phyloP scores from a whole-genome alignment of 306 rosid genomes.

The Vigna mungo region DNA sequence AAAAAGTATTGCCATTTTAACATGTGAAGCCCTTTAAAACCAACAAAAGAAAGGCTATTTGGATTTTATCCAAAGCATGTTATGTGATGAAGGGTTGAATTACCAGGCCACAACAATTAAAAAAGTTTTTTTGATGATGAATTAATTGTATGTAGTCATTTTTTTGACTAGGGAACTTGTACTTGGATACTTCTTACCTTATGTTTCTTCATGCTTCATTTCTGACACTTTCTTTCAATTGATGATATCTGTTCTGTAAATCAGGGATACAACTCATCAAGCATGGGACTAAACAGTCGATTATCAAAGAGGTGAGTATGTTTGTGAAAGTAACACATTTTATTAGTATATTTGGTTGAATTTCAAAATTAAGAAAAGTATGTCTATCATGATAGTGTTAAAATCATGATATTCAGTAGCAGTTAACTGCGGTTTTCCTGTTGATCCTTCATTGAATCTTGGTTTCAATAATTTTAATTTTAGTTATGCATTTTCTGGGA shows the following conservation, averaged over 20 bases:
- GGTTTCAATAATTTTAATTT: conserved; percentile 8
- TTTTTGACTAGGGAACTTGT: conserved; percentile 10
- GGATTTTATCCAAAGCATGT: no score
- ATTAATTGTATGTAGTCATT: not conserved
- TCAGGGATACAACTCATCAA: conserved; percentile 65
- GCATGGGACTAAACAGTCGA: conserved; percentile 66
- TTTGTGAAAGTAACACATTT: conserved; percentile 25
- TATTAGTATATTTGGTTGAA: not conserved
- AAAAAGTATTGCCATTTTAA: no score
- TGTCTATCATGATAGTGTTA: not conserved
- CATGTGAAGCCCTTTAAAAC: no score
- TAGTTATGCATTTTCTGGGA: not conserved
- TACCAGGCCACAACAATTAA: no score
- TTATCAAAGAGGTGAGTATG: conserved; percentile 73
- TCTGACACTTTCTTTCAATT: conserved; percentile 34
- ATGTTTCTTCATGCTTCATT: not conserved
- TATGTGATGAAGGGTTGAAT: no score
- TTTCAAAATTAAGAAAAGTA: conserved; percentile 7
- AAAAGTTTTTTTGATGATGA: conserved; percentile 1
- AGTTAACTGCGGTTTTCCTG: conserved; percentile 16
- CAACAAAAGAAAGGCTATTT: no score
- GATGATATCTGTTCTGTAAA: conserved; percentile 48
- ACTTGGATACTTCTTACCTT: conserved; percentile 6
- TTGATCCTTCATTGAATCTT: not conserved
- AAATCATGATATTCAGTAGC: conserved; percentile 20